Percentiles rank a stretch among this genome's conserved stretches.
Conservation (phyloP, 163 green algal species). For the Prototheca wickerhamii region DNA sequence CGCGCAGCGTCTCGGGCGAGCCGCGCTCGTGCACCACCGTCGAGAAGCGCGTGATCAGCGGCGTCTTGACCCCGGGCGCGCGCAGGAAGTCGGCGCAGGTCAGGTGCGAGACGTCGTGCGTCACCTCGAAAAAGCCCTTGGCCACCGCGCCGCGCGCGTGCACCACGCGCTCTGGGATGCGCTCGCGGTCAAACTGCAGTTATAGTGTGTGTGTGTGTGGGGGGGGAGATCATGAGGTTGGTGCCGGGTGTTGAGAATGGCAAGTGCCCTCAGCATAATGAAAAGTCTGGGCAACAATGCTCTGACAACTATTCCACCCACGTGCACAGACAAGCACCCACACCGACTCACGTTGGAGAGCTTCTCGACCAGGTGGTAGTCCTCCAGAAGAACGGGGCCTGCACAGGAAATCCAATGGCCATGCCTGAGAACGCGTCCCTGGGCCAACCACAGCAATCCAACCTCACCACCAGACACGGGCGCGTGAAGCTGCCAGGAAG, state of each 20-base stretch:
- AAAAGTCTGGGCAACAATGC: not conserved
- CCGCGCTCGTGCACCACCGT: slow-evolving; percentile 86
- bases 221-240: no score
- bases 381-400: slow-evolving; percentile 76
- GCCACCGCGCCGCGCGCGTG: slow-evolving; percentile 79
- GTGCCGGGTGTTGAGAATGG: no score
- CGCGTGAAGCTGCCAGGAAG: not conserved
- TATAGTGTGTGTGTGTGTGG: not conserved
- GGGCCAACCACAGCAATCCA: no score
- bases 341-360: slow-evolving; percentile 54
- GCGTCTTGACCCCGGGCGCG: slow-evolving; percentile 79
- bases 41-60: slow-evolving; percentile 88
- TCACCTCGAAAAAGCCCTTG: slow-evolving; percentile 97
- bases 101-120: slow-evolving; percentile 86
- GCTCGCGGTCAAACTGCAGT: slow-evolving; percentile 84
- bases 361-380: slow-evolving; percentile 95
- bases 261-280: no score
- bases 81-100: slow-evolving; percentile 86
- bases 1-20: slow-evolving; percentile 83
- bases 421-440: no score
- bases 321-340: not conserved
- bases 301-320: not conserved
- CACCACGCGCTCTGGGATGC: slow-evolving; percentile 94
- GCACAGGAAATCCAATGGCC: not conserved
- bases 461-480: not conserved